These are phyloP conservation scores for Echeveria elegans DNA, from an alignment of 164 flowering plant genomes.

Conservation along the genomic window DNA sequence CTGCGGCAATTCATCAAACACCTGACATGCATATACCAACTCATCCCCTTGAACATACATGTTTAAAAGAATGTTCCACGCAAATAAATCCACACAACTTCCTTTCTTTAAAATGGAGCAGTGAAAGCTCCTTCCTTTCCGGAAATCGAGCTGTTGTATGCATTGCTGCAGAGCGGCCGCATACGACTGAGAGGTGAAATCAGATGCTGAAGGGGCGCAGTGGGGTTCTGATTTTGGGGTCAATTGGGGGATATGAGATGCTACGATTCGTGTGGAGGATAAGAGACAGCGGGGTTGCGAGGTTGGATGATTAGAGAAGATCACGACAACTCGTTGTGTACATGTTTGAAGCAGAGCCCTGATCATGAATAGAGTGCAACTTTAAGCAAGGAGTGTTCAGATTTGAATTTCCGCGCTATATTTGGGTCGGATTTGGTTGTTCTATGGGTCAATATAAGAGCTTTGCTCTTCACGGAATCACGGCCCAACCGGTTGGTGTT, in stretches of 20 bases:
- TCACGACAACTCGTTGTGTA: not conserved
- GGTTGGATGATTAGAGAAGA: conserved; percentile 1
- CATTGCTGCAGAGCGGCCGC: conserved; percentile 31
- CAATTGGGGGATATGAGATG: not conserved
- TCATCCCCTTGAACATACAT: conserved; percentile 36
- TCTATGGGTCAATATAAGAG: too few species aligned
- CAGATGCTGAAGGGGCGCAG: not conserved
- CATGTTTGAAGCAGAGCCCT: conserved; percentile 4
- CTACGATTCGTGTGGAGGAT: not conserved
- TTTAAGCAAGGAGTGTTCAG: too few species aligned
- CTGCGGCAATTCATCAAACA: conserved; percentile 71
- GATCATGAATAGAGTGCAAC: not conserved
- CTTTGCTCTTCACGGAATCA: too few species aligned
- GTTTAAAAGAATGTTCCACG: conserved; percentile 50
- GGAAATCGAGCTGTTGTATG: conserved; percentile 17
- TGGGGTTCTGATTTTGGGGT: not conserved
- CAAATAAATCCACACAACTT: conserved; percentile 56
- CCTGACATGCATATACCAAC: conserved; percentile 31
- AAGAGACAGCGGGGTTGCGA: not conserved
- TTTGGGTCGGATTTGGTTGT: too few species aligned
- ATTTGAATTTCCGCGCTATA: too few species aligned
- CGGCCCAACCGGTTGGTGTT: too few species aligned
- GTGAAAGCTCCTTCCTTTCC: conserved; percentile 39
- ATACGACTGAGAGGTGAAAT: conserved; percentile 31
- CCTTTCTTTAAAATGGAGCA: conserved; percentile 55